Percentiles rank a stretch among this genome's conserved stretches.
Evolutionary conservation across 768 basidiomycete species (phyloP).

Genomic region (Auricularia sp.): DNA sequence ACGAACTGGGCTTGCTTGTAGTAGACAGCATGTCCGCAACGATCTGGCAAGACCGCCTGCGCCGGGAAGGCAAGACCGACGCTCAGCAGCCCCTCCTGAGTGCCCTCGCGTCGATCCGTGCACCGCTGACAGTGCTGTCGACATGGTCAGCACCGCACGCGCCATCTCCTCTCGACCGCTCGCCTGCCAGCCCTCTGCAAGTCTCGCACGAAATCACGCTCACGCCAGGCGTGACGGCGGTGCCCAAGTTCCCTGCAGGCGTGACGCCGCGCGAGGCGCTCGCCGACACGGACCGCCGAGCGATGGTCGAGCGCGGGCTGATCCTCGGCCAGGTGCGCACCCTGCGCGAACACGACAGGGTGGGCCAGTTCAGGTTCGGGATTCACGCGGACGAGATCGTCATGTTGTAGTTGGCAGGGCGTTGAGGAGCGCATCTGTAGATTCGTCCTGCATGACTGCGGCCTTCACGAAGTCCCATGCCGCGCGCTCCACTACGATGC

Average conservation of each 20-base stretch:
- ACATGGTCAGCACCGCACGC: background rate
- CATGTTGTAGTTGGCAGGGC: background rate
- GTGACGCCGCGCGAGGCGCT: background rate
- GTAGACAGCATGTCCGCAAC: background rate
- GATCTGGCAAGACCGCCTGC: background rate
- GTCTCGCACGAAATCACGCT: background rate
- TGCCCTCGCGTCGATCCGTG: background rate
- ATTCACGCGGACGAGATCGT: background rate
- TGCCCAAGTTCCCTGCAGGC: background rate
- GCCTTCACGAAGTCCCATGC: background rate
- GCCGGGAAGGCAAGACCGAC: background rate
- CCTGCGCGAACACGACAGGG: background rate
- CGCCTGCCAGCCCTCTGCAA: background rate
- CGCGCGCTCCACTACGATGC: background rate
- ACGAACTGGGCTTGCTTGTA: background rate
- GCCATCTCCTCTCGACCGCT: background rate
- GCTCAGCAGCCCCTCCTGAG: background rate
- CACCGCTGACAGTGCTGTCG: background rate
- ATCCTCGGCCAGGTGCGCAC: background rate
- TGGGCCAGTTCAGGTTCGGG: background rate
- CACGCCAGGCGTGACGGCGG: background rate
- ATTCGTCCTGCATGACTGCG: background rate
- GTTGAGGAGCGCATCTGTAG: background rate
- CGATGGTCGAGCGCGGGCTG: background rate
- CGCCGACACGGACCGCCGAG: background rate